These are phyloP conservation scores for Cordyceps cicadae DNA, from an alignment of 2,329 filamentous ascomycete genomes.

Conservation along the genomic window DNA sequence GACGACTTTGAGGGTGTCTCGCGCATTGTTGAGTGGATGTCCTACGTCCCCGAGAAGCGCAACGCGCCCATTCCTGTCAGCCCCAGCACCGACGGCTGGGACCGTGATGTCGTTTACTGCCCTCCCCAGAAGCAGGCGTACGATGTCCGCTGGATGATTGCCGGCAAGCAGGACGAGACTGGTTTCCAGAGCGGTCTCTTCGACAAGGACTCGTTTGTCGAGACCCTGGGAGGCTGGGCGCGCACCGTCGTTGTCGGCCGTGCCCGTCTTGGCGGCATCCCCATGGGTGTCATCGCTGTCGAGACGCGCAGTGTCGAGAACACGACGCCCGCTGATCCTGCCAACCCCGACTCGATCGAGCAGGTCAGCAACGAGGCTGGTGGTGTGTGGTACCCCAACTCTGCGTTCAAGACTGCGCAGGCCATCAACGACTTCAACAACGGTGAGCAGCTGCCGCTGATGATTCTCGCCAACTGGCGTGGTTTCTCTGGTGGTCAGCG, in stretches of 20 bases:
- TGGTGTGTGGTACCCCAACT: constrained; percentile 99
- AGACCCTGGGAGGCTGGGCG: constrained; percentile 94
- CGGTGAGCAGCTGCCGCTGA: constrained; percentile 92
- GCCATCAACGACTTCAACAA: constrained; percentile 99
- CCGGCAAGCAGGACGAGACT: constrained; percentile 70
- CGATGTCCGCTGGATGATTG: constrained; percentile 90
- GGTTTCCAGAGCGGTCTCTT: constrained; percentile 83
- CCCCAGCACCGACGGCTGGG: constrained; percentile 78
- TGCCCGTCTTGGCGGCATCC: constrained; percentile 92
- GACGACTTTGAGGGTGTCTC: constrained; percentile 97
- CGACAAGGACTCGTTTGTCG: constrained; percentile 93
- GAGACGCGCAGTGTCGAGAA: constrained; percentile 96
- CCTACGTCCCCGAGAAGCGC: constrained; percentile 93
- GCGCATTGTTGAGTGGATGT: constrained; percentile 97
- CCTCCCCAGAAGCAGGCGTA: constrained; percentile 76
- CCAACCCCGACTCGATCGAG: constrained; percentile 97
- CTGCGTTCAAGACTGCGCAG: constrained; percentile 98
- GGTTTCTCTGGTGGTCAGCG: constrained; percentile 99
- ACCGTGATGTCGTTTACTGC: constrained; percentile 82
- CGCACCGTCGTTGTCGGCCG: constrained; percentile 94
- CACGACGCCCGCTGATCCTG: constrained; percentile 89
- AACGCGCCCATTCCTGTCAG: constrained; percentile 88
- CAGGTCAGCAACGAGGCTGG: constrained; percentile 90
- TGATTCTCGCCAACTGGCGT: constrained; percentile 99
- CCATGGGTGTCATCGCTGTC: constrained; percentile 95